Base-by-base conservation (phyloP, 2,329 filamentous ascomycete genomes). In the Calonectria crousiana region DNA sequence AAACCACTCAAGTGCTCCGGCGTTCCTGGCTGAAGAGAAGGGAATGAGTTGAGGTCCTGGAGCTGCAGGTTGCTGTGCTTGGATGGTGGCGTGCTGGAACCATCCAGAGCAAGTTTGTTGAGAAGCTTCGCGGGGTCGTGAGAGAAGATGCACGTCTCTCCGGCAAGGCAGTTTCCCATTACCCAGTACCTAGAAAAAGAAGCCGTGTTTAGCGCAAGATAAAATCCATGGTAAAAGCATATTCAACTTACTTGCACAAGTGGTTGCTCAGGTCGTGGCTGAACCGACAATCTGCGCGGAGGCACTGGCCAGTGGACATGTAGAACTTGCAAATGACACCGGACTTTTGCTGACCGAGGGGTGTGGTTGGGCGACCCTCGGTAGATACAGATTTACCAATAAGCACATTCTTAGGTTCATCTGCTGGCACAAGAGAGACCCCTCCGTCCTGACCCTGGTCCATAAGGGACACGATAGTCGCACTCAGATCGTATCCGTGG, bases 281-380 rank as follows among this genome's bases (percentile, higher is more conserved):
- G 85, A 98, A 99, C 72, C 96, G 93, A 84, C 97, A 99, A 85
- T 99, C 97, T 74, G 96, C 96, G 73, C 97, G 92, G 68, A 98
- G 92, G 84, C 97, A 99, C 84, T 97, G 95, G n/a, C 97, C 97
- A 10, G 94, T 97, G 13, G 96, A 96, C 76, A 99, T 88, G 89
- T 95, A 98, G 84, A 98, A 99, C 85, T 98, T 98, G 90, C 97
- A 99, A 52, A 98, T 95, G 49, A 98, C 93, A 32, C 95, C 94
- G 76, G 94, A 95, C 84, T 95, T 96, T 79, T 93, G 90, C 81
- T 94, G 93, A 30, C 92, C 91, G 30, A 92, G 91, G 3, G 96
- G 96, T 0, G 95, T 98, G 11, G 90, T 88, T 20, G 96, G 95
- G 44, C 95, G 91, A 23, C 92, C 90, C 16, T 94, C 92, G 20